phyloP scores from a whole-genome alignment of 768 basidiomycete genomes.

The Hygrocybe coccinea region DNA sequence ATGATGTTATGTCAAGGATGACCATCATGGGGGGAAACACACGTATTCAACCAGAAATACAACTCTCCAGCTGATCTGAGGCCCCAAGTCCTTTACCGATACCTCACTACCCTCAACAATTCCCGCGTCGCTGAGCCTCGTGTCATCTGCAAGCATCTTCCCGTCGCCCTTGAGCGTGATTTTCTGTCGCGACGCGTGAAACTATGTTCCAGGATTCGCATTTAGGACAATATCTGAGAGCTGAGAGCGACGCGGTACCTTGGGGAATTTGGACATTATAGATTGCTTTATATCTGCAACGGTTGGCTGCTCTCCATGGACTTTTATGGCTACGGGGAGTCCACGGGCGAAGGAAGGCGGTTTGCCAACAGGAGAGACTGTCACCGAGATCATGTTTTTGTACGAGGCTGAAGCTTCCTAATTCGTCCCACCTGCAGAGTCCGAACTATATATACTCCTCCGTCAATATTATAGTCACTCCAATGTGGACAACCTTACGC shows the following conservation, averaged over 20 bases:
- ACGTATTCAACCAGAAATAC: constrained; percentile 96
- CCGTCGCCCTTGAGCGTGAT: constrained; percentile 59
- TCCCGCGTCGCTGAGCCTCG: constrained; percentile 53
- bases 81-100: constrained; percentile 82
- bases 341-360: constrained; percentile 44
- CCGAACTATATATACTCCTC: not conserved
- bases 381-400: constrained; percentile 34
- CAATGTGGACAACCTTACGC: no score
- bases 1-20: not conserved
- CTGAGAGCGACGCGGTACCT: constrained; percentile 23
- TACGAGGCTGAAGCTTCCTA: not conserved
- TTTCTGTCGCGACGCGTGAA: constrained; percentile 68
- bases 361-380: constrained; percentile 47
- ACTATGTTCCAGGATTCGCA: constrained; percentile 38
- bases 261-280: constrained; percentile 42
- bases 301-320: constrained; percentile 43
- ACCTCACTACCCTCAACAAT: constrained; percentile 60
- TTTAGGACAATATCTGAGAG: not conserved
- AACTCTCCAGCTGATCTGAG: constrained; percentile 82
- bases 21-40: constrained; percentile 28
- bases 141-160: constrained; percentile 59
- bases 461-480: no score
- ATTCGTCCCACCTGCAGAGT: not conserved
- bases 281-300: constrained; percentile 65
- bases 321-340: constrained; percentile 48